Base-by-base conservation (phyloP, 2,329 filamentous ascomycete genomes). In the Talaromyces sp. region DNA sequence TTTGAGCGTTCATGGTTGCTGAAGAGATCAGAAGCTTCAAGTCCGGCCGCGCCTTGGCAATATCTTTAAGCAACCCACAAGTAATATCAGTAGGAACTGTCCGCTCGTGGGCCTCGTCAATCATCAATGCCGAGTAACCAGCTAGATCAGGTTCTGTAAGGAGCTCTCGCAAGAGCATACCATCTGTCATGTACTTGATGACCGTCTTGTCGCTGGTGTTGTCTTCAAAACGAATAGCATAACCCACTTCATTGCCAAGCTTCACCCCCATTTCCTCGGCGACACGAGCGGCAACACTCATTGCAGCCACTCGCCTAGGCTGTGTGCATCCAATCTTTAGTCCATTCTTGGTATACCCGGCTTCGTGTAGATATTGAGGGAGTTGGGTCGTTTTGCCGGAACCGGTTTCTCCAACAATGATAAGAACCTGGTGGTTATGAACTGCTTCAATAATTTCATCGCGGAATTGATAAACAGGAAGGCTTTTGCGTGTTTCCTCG, bases 101-200 rank as follows among this genome's bases (percentile, higher is more conserved):
- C 66, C 95, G 84, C 73, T 99, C 95, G 83, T 99, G 95, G 0
- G 95, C 95, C 73, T 99, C 95, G 71, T 99, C 95, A 60, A 99
- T 93, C 88, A 99, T 97, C 64, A 99, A 77, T 13, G 88, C 90
- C 5, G 90, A 90, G 68, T 98, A 98, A 17, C 86, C 86, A 1
- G 86, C 84, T 6, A 98, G 79, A 66, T 93, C 87, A 0, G 93
- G 93, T 69, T 96, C 91, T 0, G 91, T 93, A 78, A 97, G 85
- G 65, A 97, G 89, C 71, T 96, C 91, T 71, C 92, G 84, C 31
- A 98, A 80, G 43, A 98, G 80, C 89, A 98, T 96, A 71, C 95
- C 95, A 70, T 99, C 95, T 0, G 95, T 99, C 89, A 96, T 93
- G 76, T 96, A 98, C 75, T 96, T 96, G 58, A 99, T 78, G 8